phyloP scores from a whole-genome alignment of 1,139 yeast species.

The Yamadazyma kanchanaburiensis region DNA sequence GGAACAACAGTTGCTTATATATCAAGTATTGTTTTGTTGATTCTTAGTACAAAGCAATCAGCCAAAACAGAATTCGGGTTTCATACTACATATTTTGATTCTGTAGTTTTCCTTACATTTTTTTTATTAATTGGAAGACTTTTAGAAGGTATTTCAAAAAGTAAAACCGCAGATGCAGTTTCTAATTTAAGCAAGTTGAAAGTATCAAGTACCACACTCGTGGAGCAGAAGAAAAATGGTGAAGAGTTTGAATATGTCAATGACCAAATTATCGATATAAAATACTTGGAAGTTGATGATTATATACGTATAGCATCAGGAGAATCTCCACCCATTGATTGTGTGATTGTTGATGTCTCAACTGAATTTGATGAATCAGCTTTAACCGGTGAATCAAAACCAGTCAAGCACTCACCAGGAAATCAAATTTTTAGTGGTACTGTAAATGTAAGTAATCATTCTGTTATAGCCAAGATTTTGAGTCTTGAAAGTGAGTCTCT shows the following conservation, averaged over 20 bases:
- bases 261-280: constrained; percentile 42
- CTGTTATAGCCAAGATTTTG: constrained; percentile 55
- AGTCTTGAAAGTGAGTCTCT: constrained; percentile 64
- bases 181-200: constrained; percentile 51
- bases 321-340: constrained; percentile 71
- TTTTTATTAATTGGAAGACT: constrained; percentile 68
- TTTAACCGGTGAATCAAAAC: constrained; percentile 67
- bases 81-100: constrained; percentile 69
- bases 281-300: constrained; percentile 63
- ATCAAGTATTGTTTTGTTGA: constrained; percentile 59
- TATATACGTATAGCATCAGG: constrained; percentile 58
- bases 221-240: constrained; percentile 22
- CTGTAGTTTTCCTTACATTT: constrained; percentile 72
- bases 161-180: constrained; percentile 65
- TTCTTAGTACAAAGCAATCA: constrained; percentile 42
- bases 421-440: constrained; percentile 76
- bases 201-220: constrained; percentile 47
- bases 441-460: constrained; percentile 54
- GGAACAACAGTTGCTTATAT: constrained; percentile 74
- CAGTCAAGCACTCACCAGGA: constrained; percentile 46
- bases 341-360: constrained; percentile 54
- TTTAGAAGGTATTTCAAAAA: constrained; percentile 63
- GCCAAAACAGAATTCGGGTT: constrained; percentile 36
- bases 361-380: constrained; percentile 74
- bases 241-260: constrained; percentile 18